Evolutionary conservation across 345 rosid species (phyloP).

Genomic region (Populus euphratica): DNA sequence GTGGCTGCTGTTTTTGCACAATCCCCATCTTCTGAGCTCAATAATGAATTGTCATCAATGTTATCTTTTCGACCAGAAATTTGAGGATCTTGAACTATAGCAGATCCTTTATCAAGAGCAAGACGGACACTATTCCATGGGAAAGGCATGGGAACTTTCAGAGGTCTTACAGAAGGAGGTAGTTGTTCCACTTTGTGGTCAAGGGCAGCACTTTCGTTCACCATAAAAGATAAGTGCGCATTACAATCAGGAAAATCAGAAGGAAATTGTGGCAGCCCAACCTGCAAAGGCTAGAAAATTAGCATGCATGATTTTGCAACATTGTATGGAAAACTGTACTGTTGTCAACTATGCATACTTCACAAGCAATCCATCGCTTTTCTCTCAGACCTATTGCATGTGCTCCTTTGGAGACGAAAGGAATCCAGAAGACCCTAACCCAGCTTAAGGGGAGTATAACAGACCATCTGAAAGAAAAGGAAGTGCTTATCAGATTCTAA

Average conservation of each 20-base stretch:
- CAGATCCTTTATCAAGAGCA: constrained; percentile 27
- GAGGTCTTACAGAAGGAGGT: constrained; percentile 59
- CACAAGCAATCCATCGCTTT: constrained; percentile 78
- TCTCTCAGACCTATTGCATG: constrained; percentile 79
- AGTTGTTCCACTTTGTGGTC: constrained; percentile 40
- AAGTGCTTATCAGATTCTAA: not conserved
- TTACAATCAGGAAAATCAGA: constrained; percentile 79
- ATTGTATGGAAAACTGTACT: not conserved
- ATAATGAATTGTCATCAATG: constrained; percentile 10
- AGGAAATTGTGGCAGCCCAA: constrained; percentile 70
- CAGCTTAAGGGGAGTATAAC: constrained; percentile 78
- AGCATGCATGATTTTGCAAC: not conserved
- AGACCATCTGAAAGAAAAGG: constrained; percentile 65
- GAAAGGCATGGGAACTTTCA: constrained; percentile 58
- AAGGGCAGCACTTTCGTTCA: constrained; percentile 45
- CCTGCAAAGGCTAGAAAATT: constrained; percentile 40
- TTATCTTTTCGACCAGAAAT: constrained; percentile 20
- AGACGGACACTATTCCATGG: constrained; percentile 59
- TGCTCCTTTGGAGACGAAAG: constrained; percentile 64
- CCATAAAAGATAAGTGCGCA: constrained; percentile 55
- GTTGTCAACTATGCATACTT: constrained; percentile 40
- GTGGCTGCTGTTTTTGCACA: constrained; percentile 10
- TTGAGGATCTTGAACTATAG: constrained; percentile 13
- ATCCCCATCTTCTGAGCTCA: constrained; percentile 9
- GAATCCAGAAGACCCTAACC: constrained; percentile 67